These are phyloP conservation scores for Cytospora chrysosperma DNA, from an alignment of 2,329 filamentous ascomycete genomes.

Conservation along the genomic window DNA sequence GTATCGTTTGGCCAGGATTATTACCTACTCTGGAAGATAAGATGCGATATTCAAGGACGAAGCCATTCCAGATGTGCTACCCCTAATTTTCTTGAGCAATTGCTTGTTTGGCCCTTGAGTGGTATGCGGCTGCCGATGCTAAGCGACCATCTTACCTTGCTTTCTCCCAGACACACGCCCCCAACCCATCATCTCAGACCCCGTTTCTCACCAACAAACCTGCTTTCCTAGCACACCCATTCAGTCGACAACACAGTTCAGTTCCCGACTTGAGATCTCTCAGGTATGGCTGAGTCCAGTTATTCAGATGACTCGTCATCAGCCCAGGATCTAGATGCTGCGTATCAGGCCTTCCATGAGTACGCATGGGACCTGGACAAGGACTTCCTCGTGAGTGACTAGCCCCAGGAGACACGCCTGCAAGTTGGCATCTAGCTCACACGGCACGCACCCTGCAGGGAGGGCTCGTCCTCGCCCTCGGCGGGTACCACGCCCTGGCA, in stretches of 20 bases:
- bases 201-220: not conserved
- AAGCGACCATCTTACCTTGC: not conserved
- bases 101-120: no score
- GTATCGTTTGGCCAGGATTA: not conserved
- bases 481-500: constrained; percentile 20
- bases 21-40: not conserved
- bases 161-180: not conserved
- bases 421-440: not conserved
- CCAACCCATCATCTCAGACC: not conserved
- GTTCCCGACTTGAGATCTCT: no score
- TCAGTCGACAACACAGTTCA: not conserved
- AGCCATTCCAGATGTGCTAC: no score
- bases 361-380: constrained; percentile 23
- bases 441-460: constrained; percentile 5
- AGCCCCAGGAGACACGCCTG: not conserved
- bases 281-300: constrained; percentile 8
- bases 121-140: not conserved
- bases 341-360: constrained; percentile 21
- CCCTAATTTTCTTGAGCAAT: no score
- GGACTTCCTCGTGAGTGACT: constrained; percentile 24
- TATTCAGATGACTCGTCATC: not conserved
- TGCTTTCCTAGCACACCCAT: not conserved
- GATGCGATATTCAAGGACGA: not conserved
- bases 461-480: constrained; percentile 23
- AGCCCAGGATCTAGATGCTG: not conserved